Evolutionary conservation across 805 yeast genomes (phyloP).

Genomic region (Ogataea nakhonphanomensis): DNA sequence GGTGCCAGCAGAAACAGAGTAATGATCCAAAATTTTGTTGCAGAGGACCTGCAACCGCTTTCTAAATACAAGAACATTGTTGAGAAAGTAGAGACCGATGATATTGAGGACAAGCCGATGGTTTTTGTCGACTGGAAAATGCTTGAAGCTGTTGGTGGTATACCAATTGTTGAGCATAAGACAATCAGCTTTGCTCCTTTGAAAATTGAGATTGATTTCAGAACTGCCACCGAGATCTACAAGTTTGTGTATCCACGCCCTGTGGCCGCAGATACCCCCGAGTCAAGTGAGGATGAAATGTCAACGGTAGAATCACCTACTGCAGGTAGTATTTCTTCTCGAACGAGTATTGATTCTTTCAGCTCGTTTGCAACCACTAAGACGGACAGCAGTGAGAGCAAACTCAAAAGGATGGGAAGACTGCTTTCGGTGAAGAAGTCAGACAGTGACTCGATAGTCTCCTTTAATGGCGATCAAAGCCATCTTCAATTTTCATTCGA

Average conservation of each 20-base stretch:
- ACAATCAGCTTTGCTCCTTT: constrained; percentile 50
- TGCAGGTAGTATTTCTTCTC: constrained; percentile 4
- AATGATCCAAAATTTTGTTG: constrained; percentile 64
- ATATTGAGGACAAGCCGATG: constrained; percentile 28
- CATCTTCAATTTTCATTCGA: constrained; percentile 7
- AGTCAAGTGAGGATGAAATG: constrained; percentile 7
- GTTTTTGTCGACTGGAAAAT: constrained; percentile 49
- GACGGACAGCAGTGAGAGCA: constrained; percentile 1
- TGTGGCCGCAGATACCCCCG: constrained; percentile 5
- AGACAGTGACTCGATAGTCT: background rate
- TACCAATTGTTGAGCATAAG: constrained; percentile 50
- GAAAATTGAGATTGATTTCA: constrained; percentile 53
- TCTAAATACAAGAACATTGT: constrained; percentile 70
- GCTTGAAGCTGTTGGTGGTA: constrained; percentile 64
- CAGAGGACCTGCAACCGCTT: constrained; percentile 58
- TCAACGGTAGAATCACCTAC: constrained; percentile 6
- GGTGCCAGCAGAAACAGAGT: constrained; percentile 67
- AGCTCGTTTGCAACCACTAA: background rate
- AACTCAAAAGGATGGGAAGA: constrained; percentile 11
- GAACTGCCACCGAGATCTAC: constrained; percentile 47
- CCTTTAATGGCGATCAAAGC: constrained; percentile 1
- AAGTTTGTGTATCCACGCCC: constrained; percentile 30
- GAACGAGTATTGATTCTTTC: constrained; percentile 13
- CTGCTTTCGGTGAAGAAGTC: constrained; percentile 7
- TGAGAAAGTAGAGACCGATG: constrained; percentile 29